Percentiles rank a stretch among this genome's conserved stretches.
These are phyloP conservation scores for Thermothelomyces thermophilus DNA, from an alignment of 2,329 filamentous ascomycete genomes.

Conservation along the genomic window DNA sequence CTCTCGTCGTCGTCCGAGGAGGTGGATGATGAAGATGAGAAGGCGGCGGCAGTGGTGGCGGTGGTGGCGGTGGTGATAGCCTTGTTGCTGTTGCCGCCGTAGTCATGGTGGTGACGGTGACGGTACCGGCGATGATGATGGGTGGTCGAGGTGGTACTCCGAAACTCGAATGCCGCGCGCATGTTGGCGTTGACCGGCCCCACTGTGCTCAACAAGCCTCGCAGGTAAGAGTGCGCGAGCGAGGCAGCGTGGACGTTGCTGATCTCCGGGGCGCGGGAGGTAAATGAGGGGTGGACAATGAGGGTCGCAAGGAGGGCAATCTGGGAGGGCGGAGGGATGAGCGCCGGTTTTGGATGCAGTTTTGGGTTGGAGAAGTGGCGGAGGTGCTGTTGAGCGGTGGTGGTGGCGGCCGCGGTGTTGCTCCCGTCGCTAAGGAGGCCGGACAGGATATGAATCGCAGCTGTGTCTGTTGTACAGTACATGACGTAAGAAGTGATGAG, in stretches of 20 bases:
- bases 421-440: constrained; percentile 52
- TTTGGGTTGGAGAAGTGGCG: not conserved
- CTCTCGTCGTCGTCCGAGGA: not conserved
- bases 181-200: constrained; percentile 67
- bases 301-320: constrained; percentile 74
- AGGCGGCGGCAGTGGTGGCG: not conserved
- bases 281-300: constrained; percentile 73
- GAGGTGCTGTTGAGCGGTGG: constrained; percentile 8
- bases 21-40: not conserved
- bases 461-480: constrained; percentile 40
- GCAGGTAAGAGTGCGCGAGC: constrained; percentile 63
- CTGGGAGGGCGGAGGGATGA: constrained; percentile 63
- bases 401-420: constrained; percentile 30
- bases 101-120: not conserved
- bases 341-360: constrained; percentile 37
- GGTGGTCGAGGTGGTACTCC: not conserved
- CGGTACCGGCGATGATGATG: not conserved
- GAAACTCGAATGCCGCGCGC: constrained; percentile 65
- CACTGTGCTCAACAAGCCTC: constrained; percentile 55
- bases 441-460: constrained; percentile 58
- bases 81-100: not conserved
- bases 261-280: constrained; percentile 59
- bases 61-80: constrained; percentile 31
- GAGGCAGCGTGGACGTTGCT: constrained; percentile 59
- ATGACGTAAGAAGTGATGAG: not conserved